Base-by-base conservation (phyloP, 1,284 basidiomycete genomes). In the Omphalotus olearius region DNA sequence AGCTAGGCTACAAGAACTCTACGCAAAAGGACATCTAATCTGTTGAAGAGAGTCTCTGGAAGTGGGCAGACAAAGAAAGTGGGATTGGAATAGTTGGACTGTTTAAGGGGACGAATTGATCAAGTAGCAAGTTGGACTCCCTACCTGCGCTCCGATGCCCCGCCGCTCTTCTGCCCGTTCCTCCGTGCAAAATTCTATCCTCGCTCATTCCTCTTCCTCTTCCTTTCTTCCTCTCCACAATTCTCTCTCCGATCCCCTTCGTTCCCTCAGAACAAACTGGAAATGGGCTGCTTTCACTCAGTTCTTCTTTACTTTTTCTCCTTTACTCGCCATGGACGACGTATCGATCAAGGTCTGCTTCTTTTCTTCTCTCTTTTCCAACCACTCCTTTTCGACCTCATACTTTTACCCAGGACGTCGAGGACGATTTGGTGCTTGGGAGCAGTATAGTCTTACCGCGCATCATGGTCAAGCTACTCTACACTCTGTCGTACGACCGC, bases 211-310 rank as follows among this genome's bases (percentile, higher is more conserved):
- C 25, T 53, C 46, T 60, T 46, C 57, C 56, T 42, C 58, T 58
- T 46, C 58, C 59, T 54, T 63, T 55, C 60, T 61, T 49, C 42
- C 60, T 60, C 66, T 56, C 52, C 63, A 60, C 58, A 61, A 60
- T 66, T 70, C 68, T 51, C 70, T 71, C 57, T 60, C 68, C 53
- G 70, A 75, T 56, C 69, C 80, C 55, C 65, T 78, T 56, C 59
- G 66, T 35, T 64, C 71, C 39, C 73, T 82, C 50, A 76, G 88
- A 52, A 79, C 72, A 46, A 76, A 88, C 52, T 90, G 88, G 88
- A 88, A 87, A 73, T 91, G 88, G 88, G 89, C 88, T 10, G 84
- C 83, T 20, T 84, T 90, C 65, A 78, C 79, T 66, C 88, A 91
- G 65, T 90, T 91, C 74, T 85, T 88, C 72, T 83, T 76, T 63